Evolutionary conservation across 2,329 filamentous ascomycete genomes (phyloP), one percentile per base, ranked within the genome.

Genomic region (Nigrospora sphaerica): DNA sequence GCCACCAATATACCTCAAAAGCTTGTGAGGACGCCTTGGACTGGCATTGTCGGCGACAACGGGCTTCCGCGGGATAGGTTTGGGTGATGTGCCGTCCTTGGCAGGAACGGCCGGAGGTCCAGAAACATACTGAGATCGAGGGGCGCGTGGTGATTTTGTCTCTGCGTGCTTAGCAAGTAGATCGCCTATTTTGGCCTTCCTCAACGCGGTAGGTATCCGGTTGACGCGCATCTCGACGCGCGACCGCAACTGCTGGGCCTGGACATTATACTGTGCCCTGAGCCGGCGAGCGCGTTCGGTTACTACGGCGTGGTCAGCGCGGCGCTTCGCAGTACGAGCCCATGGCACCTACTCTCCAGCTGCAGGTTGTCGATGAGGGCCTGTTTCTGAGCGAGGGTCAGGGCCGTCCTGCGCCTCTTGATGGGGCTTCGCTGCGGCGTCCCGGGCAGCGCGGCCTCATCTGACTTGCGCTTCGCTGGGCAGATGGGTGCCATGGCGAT

Each of bases 161-260:
- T 72, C 67, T n/a, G 66, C 49, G 54, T 70, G 70, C 54, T 72
- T 80, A 42, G 67, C 60, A 12, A 91, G 63, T 10, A 97, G 73
- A 39, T 95, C 91, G 46, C 83, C 82, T 76, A 98, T 92, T 47
- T 81, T 95, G 51, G 81, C 76, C 59, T 85, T 87, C 49, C 92
- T 83, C 52, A 95, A 70, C 14, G 83, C 77, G 56, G 81, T 78
- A 9, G 93, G 93, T 44, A 97, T 93, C 45, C 93, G 84, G 62
- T 96, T 95, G 64, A 97, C 79, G 67, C 93, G 87, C 69, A 95
- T 86, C 66, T 96, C 91, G 44, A 98, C 85, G 50, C 92, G 85
- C 49, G 89, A 84, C 50, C 86, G 81, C 35, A 97, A 77, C 52
- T 87, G 87, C 64, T 92, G 86, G 18, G 90, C 87, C 66, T 95